Evolutionary conservation across 129 eudicot species (phyloP), one percentile per base, ranked within the genome.

Genomic region (Silybum marianum): DNA sequence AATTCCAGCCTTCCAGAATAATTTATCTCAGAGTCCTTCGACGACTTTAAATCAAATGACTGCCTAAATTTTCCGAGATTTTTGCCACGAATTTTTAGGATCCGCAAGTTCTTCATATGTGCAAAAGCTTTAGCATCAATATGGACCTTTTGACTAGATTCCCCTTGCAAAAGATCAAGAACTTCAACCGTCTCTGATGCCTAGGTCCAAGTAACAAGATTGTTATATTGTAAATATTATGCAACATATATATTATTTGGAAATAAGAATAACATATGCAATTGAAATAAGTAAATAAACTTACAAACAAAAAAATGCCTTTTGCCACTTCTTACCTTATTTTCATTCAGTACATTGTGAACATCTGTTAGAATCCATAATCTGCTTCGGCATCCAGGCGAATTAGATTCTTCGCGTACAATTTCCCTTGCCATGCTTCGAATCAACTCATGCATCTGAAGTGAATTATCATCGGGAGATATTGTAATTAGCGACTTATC

Each of bases 381-480:
- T 19, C 79, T 75, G 26, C 79, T 75, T 8, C 4, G 69, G 0
- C 30, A 7, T 7, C 46, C 77, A 23, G n/a, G 30, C 30, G 0
- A 9, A 1, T 18, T 24, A 11, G 72, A 75, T 19, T 75, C 79
- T 75, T 75, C 70, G 30, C 79, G 48, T 5, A 75, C 18, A 75
- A 75, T 54, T 30, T 54, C 79, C 79, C 19, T 75, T 75, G 79
- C 48, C 79, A 75, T 51, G 5, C 40, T 25, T 75, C n/a, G 48
- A 54, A 75, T 75, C 69, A 75, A 30, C 7, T n/a, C 48, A 75
- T 75, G 79, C 79, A 75, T 75, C 19, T 75, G 48, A 30, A 75
- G 24, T 12, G 65, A 42, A 21, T 0, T 8, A 28, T 3, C 10
- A 1, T 18, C 6, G 6, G 30, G 4, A 19, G 12, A 22, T 7